Percentiles rank a stretch among this genome's conserved stretches.
These are phyloP conservation scores for Fusarium pseudograminearum DNA, from an alignment of 2,329 filamentous ascomycete species.

Conservation along the genomic window DNA sequence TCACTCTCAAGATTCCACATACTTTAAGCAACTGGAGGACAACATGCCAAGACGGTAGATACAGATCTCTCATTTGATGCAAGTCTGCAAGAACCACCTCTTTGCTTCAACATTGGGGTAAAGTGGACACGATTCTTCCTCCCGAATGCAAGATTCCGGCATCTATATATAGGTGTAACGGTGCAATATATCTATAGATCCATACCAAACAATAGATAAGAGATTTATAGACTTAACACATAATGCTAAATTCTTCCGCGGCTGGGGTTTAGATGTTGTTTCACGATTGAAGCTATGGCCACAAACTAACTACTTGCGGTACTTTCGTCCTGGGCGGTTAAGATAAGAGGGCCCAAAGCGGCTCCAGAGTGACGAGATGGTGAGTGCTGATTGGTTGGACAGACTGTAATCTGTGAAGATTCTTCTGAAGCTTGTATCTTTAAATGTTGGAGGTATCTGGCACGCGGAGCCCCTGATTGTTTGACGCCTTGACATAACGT, in stretches of 20 bases:
- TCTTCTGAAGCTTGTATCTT: background rate
- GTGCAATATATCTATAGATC: background rate
- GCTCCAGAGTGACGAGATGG: background rate
- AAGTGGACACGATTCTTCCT: background rate
- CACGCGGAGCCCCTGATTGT: background rate
- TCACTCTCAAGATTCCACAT: background rate
- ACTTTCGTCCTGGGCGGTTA: background rate
- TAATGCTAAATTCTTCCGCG: background rate
- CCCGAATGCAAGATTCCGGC: background rate
- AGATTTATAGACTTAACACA: background rate
- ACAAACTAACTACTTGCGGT: background rate
- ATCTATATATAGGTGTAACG: conserved; percentile 1
- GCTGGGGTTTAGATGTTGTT: background rate
- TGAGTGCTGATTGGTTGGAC: background rate
- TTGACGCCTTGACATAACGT: background rate
- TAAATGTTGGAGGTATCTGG: background rate
- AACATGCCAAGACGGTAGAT: background rate
- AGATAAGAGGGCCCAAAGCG: background rate
- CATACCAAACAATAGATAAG: conserved; percentile 1
- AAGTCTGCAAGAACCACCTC: background rate
- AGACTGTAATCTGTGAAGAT: background rate
- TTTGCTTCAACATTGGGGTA: background rate
- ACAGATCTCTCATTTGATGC: background rate
- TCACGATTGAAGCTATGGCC: background rate
- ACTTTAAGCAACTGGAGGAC: background rate